Conservation (phyloP, 208 protist genomes). For the Vickermania ingenoplastis region DNA sequence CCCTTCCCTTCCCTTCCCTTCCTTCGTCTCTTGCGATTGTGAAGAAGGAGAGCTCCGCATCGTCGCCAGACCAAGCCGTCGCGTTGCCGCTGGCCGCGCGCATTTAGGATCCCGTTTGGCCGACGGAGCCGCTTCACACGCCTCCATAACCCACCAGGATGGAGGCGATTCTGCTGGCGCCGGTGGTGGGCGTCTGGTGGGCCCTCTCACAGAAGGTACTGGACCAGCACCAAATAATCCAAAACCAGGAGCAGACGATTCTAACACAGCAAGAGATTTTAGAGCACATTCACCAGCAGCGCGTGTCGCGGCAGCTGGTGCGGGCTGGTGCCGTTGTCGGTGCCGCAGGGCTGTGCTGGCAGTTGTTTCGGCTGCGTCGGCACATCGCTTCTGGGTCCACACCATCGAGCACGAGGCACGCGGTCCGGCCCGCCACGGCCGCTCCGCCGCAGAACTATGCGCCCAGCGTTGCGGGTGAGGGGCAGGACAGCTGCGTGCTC, state of each 20-base stretch:
- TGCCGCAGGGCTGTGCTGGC: constrained; percentile 10
- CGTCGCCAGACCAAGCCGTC: too few species aligned
- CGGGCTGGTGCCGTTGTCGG: constrained; percentile 9
- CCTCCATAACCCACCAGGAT: too few species aligned
- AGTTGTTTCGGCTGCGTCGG: constrained; percentile 21
- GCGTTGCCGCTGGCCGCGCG: too few species aligned
- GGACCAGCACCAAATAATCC: constrained; percentile 50
- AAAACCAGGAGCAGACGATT: constrained; percentile 46
- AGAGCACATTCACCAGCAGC: constrained; percentile 16
- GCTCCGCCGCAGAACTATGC: constrained; percentile 37
- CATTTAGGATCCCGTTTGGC: too few species aligned
- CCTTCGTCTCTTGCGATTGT: too few species aligned
- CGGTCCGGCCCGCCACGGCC: constrained; percentile 1
- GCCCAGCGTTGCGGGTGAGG: constrained; percentile 29
- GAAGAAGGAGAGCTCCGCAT: too few species aligned
- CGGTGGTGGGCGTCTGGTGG: constrained; percentile 28
- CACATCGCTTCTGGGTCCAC: constrained; percentile 4
- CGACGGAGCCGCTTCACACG: too few species aligned
- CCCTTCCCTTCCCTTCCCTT: too few species aligned
- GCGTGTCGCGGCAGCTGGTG: neutral
- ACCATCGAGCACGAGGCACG: neutral
- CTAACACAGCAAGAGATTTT: constrained; percentile 48
- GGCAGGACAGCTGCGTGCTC: constrained; percentile 58
- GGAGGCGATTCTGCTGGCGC: constrained; percentile 1
- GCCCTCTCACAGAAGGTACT: constrained; percentile 34